Evolutionary conservation across 345 rosid species (phyloP), one percentile per base, ranked within the genome.

Genomic region (Kernera saxatilis): DNA sequence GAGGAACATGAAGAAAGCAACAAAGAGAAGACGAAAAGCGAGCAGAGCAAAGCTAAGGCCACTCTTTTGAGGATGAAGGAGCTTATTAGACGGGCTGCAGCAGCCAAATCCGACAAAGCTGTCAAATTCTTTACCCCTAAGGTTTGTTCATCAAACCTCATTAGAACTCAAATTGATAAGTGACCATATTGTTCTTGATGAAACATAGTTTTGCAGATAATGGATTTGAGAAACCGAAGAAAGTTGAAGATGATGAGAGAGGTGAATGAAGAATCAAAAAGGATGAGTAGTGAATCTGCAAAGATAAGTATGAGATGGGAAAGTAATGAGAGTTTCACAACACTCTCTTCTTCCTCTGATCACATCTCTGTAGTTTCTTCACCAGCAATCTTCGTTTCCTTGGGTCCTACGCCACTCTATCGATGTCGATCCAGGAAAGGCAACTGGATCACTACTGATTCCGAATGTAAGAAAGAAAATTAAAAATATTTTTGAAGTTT

Each of bases 391-490:
- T 52, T 74, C 11, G 32, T 70, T 37, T 80, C 92, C 25, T 40
- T 84, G 56, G 80, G 54, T 36, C 82, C 86, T n/a, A 74, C 84
- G 71, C 80, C 86, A 40, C 59, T 36, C 5, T 44, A 13, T 48
- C 36, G 76, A 74, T 53, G 80, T 64, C 51, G 63, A 41, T 18
- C 74, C 23, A 80, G 80, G 50, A 93, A 78, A 83, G 91, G 84
- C 40, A 93, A 84, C 41, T 93, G 98, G 98, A 93, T 91, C 82
- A 91, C 97, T 30, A 89, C 94, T 10, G 97, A 93, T 61, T 73
- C 98, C 17, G 97, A 91, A 54, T 93, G 98, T 93, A 86, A 83
- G 64, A 52, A 15, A 11, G 8, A n/a, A 15, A 59, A 40, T 9
- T 1, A 6, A 3, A 13, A 6, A 3, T 4, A 19, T 29, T 26